A percentile compares a stretch with the other conserved stretches of the same genome.
These are phyloP conservation scores for Trametes sp. DNA, from an alignment of 1,284 basidiomycete genomes.

Conservation along the genomic window DNA sequence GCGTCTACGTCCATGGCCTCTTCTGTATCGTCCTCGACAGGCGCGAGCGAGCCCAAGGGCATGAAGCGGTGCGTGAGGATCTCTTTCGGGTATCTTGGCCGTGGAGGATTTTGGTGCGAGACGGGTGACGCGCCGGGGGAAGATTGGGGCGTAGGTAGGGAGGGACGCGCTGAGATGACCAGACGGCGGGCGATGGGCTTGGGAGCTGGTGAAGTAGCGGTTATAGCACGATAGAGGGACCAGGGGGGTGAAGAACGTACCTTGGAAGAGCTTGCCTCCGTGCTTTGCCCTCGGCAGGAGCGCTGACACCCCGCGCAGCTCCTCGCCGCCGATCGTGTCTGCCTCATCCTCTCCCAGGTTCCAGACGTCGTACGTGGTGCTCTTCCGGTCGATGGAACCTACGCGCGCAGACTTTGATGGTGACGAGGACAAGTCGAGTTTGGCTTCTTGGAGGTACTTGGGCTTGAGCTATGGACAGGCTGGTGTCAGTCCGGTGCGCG, in stretches of 20 bases:
- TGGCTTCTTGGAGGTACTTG: conserved; percentile 61
- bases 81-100: conserved; percentile 64
- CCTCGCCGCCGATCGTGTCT: conserved; percentile 61
- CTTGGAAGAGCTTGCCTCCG: conserved; percentile 63
- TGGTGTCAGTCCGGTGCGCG: not conserved
- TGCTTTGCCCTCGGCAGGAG: conserved; percentile 69
- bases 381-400: conserved; percentile 60
- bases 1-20: conserved; percentile 32
- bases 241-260: conserved; percentile 47
- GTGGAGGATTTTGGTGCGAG: conserved; percentile 58
- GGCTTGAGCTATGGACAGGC: conserved; percentile 60
- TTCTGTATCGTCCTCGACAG: conserved; percentile 23
- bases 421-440: conserved; percentile 52
- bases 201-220: conserved; percentile 51
- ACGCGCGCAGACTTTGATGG: conserved; percentile 45
- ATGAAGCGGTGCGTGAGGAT: conserved; percentile 69
- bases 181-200: conserved; percentile 64
- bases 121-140: conserved; percentile 33
- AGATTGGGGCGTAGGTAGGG: conserved; percentile 45
- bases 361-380: conserved; percentile 68
- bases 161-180: conserved; percentile 59
- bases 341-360: conserved; percentile 55
- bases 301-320: conserved; percentile 64
- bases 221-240: not conserved
- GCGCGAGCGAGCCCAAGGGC: conserved; percentile 63